Base-by-base conservation (phyloP, 352 stramenopile genomes). In the Pythium coloratum region DNA sequence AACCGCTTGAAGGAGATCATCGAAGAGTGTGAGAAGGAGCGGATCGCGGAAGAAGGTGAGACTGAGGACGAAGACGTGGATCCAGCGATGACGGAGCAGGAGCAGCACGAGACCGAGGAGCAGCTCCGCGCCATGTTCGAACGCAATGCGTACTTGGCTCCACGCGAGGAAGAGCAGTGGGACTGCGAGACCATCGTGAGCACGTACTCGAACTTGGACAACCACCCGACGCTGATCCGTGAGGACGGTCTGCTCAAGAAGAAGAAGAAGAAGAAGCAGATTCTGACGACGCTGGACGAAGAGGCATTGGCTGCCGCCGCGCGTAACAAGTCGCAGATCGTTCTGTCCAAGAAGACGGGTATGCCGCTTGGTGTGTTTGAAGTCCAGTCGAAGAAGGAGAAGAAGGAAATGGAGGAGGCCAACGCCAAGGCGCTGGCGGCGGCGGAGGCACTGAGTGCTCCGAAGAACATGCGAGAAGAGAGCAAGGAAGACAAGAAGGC, bases 131-230 rank as follows among this genome's bases (percentile, higher is more conserved):
- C 76, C 18, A 71, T 94, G 26, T 81, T 86, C 34, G 68, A 76
- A 55, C 75, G 76, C 62, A 95, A 89, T 62, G 71, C 76, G 44
- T 95, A 95, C 61, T 64, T 95, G 67, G 75, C 73, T 53, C 64
- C 76, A 10, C 80, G 85, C 38, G 81, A 86, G 36, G 68, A 79
- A 36, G 87, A 93, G 67, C 63, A 85, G 66, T 99, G 97, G 97
- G 97, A 99, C 79, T 98, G 91, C 67, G 96, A 99, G 76, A 98
- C 94, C 50, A 98, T 99, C 59, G 81, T 99, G 59, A 98, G 95
- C 62, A 99, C 97, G 44, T 99, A 99, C 81, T 98, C 94, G 34
- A 99, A 98, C 71, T 62, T 99, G 69, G 97, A 99, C 76, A 99
- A 99, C 82, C 98, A 99, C 77, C 97, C 97, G 28, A 97, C 90